Percentiles rank a stretch among this genome's conserved stretches.
These are phyloP conservation scores for Penicillium sp. DNA, from an alignment of 2,329 filamentous ascomycete species.

Conservation along the genomic window DNA sequence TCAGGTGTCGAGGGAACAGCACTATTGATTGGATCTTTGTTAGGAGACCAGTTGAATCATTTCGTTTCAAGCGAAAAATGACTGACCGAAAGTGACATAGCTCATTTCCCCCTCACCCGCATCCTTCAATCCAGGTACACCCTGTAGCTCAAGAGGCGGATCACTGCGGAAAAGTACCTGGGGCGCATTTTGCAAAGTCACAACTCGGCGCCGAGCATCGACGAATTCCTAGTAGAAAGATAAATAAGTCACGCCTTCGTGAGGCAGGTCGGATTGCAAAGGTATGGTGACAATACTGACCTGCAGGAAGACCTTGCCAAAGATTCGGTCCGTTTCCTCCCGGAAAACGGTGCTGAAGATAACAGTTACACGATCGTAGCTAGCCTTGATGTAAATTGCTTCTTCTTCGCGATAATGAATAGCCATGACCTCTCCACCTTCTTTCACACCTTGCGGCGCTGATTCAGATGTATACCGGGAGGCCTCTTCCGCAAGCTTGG, in stretches of 20 bases:
- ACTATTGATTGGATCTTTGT: conserved; percentile 49
- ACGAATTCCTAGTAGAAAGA: conserved; percentile 66
- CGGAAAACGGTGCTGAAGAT: conserved; percentile 98
- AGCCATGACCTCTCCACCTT: conserved; percentile 88
- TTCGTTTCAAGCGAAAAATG: not conserved
- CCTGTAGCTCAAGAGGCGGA: conserved; percentile 83
- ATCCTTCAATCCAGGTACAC: conserved; percentile 72
- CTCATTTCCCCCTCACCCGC: conserved; percentile 79
- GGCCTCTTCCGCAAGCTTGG: conserved; percentile 76
- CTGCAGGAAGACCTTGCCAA: conserved; percentile 96
- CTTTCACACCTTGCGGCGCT: conserved; percentile 80
- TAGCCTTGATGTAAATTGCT: conserved; percentile 97
- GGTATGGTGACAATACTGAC: conserved; percentile 20
- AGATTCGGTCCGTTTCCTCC: conserved; percentile 95
- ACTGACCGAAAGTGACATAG: conserved; percentile 92
- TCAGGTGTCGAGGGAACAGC: conserved; percentile 90
- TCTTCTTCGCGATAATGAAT: conserved; percentile 99
- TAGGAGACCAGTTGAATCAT: not conserved
- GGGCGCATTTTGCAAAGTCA: conserved; percentile 91
- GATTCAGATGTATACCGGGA: conserved; percentile 90
- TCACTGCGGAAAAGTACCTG: conserved; percentile 96
- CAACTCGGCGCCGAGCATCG: conserved; percentile 73
- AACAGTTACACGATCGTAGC: conserved; percentile 93
- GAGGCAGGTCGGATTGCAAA: conserved; percentile 68
- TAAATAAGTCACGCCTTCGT: conserved; percentile 59